phyloP scores from a whole-genome alignment of 2,329 filamentous ascomycete species.

The Gliomastix tumulicola region DNA sequence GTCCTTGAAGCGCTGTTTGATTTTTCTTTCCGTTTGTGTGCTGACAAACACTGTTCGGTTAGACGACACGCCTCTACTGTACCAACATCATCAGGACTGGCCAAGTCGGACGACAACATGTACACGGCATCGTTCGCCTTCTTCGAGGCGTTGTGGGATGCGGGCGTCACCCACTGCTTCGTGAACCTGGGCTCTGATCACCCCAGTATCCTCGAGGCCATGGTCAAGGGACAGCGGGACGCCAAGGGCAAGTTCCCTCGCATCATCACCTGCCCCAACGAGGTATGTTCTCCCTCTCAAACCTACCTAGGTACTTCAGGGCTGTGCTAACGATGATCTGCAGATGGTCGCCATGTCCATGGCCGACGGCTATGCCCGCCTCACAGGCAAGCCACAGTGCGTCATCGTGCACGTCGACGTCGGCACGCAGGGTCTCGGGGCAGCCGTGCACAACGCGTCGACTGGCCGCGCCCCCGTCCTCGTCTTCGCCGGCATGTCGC shows the following conservation, averaged over 20 bases:
- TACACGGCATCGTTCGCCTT: slow-evolving; percentile 72
- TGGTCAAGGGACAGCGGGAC: slow-evolving; percentile 68
- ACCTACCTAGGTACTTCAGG: no score
- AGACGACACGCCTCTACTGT: no score
- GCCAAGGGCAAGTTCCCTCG: slow-evolving; percentile 59
- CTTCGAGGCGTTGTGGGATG: slow-evolving; percentile 69
- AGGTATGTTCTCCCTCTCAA: slow-evolving; percentile 40
- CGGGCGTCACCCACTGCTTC: slow-evolving; percentile 44
- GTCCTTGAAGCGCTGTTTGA: no score
- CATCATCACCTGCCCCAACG: slow-evolving; percentile 75
- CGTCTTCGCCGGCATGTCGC: slow-evolving; percentile 68
- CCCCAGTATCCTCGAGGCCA: slow-evolving; percentile 73
- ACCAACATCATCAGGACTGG: no score
- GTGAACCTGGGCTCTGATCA: slow-evolving; percentile 66
- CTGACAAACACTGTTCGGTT: no score
- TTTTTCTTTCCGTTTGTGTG: no score
- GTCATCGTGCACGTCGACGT: slow-evolving; percentile 74
- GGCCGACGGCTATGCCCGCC: slow-evolving; percentile 67
- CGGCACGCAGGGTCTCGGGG: slow-evolving; percentile 66
- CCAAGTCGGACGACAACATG: no score
- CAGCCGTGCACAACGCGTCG: slow-evolving; percentile 68
- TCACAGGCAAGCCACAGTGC: slow-evolving; percentile 62
- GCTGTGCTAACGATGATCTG: no score
- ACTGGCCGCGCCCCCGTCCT: slow-evolving; percentile 64
- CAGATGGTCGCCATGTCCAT: slow-evolving; percentile 73